These are phyloP conservation scores for Adansonia rubrostipa DNA, from an alignment of 441 rosid genomes.

Conservation along the genomic window DNA sequence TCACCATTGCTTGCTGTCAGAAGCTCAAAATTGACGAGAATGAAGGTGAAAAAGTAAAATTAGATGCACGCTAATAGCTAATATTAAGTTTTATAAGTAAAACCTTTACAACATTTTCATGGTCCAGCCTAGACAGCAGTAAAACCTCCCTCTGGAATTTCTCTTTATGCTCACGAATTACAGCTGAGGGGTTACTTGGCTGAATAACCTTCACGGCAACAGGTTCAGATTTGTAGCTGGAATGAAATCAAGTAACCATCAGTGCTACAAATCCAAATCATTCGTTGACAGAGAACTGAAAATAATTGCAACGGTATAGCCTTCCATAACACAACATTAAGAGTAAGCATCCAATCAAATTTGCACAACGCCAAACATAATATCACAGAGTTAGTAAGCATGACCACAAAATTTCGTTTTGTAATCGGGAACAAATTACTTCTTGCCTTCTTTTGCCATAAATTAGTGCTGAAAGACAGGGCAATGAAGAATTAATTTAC, in stretches of 20 bases:
- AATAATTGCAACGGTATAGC: slow-evolving; percentile 1
- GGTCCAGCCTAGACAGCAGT: slow-evolving; percentile 52
- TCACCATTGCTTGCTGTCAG: neutral
- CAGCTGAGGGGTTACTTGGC: slow-evolving; percentile 45
- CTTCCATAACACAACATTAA: neutral
- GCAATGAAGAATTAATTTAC: neutral
- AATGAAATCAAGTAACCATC: slow-evolving; percentile 24
- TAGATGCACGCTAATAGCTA: neutral
- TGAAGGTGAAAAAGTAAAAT: neutral
- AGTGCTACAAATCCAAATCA: neutral
- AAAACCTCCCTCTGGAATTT: slow-evolving; percentile 62
- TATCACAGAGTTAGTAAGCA: neutral
- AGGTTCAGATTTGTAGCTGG: slow-evolving; percentile 40
- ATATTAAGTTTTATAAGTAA: neutral
- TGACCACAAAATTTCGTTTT: neutral
- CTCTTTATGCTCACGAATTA: slow-evolving; percentile 40
- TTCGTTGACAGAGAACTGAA: neutral
- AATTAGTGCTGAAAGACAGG: neutral
- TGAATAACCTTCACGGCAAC: slow-evolving; percentile 69
- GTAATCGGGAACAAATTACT: neutral
- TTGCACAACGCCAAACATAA: slow-evolving; percentile 5
- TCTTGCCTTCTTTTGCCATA: slow-evolving; percentile 10
- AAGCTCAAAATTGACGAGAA: slow-evolving; percentile 14
- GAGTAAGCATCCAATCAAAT: neutral
- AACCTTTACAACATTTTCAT: slow-evolving; percentile 67